These are phyloP conservation scores for Lippia alba DNA, from an alignment of 305 asterid species.

Conservation along the genomic window DNA sequence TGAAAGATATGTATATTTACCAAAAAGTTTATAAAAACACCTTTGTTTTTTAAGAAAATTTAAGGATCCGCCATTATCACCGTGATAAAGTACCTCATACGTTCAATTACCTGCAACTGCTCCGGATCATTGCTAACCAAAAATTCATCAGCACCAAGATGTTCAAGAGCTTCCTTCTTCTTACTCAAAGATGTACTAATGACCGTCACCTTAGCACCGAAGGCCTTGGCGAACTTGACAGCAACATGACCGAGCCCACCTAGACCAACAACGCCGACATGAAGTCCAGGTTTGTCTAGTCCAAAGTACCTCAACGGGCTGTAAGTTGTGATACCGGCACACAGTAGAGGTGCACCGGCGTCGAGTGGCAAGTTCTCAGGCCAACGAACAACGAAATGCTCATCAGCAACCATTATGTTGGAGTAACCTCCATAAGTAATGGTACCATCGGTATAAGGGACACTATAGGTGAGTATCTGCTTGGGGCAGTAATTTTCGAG, in stretches of 20 bases:
- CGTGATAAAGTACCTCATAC: no score
- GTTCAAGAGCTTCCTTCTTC: conserved; percentile 31
- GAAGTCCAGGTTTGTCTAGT: conserved; percentile 50
- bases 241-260: conserved; percentile 50
- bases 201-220: conserved; percentile 47
- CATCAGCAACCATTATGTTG: conserved; percentile 44
- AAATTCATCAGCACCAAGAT: conserved; percentile 45
- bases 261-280: conserved; percentile 47
- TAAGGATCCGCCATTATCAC: no score
- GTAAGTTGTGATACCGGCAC: conserved; percentile 51
- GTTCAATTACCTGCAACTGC: conserved; percentile 40
- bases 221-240: conserved; percentile 50
- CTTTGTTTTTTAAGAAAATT: no score
- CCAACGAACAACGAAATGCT: conserved; percentile 48
- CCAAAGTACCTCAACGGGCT: conserved; percentile 47
- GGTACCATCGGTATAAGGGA: conserved; percentile 39
- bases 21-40: no score
- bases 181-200: conserved; percentile 38
- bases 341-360: conserved; percentile 44
- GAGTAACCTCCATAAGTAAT: conserved; percentile 48
- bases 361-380: conserved; percentile 49
- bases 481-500: conserved; percentile 49
- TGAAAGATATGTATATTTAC: no score
- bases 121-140: conserved; percentile 38
- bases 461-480: conserved; percentile 34